Evolutionary conservation across 2,329 filamentous ascomycete species (phyloP).

Genomic region (Fusarium sterilihyphosum): DNA sequence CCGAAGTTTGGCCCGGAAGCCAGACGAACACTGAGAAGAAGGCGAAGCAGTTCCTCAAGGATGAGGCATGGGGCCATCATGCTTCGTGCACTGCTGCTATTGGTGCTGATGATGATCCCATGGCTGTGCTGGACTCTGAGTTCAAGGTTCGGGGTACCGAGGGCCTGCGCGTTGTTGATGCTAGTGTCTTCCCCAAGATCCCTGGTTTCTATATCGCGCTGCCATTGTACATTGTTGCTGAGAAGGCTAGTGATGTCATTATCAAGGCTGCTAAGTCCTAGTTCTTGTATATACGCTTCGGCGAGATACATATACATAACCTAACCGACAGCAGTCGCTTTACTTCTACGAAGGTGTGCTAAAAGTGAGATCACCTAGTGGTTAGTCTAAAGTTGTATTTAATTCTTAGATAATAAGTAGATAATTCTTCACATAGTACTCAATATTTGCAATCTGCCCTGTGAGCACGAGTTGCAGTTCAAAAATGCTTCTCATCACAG

Average conservation of each 20-base stretch:
- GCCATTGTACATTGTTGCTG: slow-evolving; percentile 55
- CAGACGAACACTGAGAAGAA: slow-evolving; percentile 50
- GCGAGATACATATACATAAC: too few relatives aligned
- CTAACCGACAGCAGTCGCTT: too few relatives aligned
- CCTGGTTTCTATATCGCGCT: slow-evolving; percentile 35
- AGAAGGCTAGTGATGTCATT: slow-evolving; percentile 61
- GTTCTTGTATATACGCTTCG: too few relatives aligned
- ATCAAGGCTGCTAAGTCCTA: slow-evolving; percentile 38
- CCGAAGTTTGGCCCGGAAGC: slow-evolving; percentile 49
- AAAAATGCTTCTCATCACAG: too few relatives aligned
- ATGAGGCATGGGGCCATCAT: slow-evolving; percentile 49
- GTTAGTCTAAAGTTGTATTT: too few relatives aligned
- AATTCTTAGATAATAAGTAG: too few relatives aligned
- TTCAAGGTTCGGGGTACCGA: slow-evolving; percentile 66
- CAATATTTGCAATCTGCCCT: too few relatives aligned
- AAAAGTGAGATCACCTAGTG: too few relatives aligned
- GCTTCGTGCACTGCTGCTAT: slow-evolving; percentile 48
- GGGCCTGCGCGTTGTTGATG: slow-evolving; percentile 70
- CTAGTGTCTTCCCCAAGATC: slow-evolving; percentile 58
- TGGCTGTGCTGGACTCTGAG: slow-evolving; percentile 58
- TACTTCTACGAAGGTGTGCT: too few relatives aligned
- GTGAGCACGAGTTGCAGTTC: too few relatives aligned
- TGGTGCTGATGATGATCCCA: slow-evolving; percentile 44
- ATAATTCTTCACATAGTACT: too few relatives aligned
- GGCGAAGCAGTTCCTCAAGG: slow-evolving; percentile 38